Conservation (phyloP, 768 basidiomycete genomes). For the Lentinula edodes region DNA sequence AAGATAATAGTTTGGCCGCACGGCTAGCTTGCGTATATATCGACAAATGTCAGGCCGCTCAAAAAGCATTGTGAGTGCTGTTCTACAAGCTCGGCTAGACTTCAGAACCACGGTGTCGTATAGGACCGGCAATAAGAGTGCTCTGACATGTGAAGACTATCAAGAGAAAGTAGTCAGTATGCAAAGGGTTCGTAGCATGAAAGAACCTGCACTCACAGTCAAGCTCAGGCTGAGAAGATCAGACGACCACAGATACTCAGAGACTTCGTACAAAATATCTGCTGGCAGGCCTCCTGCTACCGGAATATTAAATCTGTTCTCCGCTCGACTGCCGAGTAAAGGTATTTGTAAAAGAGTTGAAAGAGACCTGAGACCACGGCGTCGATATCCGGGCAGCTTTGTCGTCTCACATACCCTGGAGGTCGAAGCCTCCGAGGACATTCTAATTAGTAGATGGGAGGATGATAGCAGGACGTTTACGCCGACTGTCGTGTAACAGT, state of each 20-base stretch:
- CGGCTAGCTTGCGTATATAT: conserved; percentile 35
- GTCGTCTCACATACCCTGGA: not conserved
- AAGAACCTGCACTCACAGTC: not conserved
- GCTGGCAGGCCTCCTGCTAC: conserved; percentile 1
- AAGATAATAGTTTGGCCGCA: conserved; percentile 48
- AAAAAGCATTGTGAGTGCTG: conserved; percentile 31
- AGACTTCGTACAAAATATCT: conserved; percentile 10
- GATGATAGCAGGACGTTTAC: not conserved
- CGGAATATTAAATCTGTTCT: not conserved
- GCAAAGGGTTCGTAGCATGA: not conserved
- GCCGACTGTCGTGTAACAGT: not conserved
- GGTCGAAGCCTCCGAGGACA: not conserved
- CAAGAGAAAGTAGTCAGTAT: not conserved
- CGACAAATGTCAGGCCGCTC: conserved; percentile 28
- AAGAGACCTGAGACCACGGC: conserved; percentile 7
- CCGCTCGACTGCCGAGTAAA: not conserved
- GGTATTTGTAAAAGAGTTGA: conserved; percentile 7
- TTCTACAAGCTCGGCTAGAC: conserved; percentile 33
- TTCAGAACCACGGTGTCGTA: conserved; percentile 41
- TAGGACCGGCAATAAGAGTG: conserved; percentile 25
- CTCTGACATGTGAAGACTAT: conserved; percentile 8
- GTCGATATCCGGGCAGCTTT: not conserved
- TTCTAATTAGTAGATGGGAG: not conserved
- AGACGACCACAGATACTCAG: conserved; percentile 5
- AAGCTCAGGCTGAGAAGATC: conserved; percentile 10